Evolutionary conservation across 2,329 filamentous ascomycete species (phyloP), one percentile per base, ranked within the genome.

Genomic region (Ophiostoma piceae): DNA sequence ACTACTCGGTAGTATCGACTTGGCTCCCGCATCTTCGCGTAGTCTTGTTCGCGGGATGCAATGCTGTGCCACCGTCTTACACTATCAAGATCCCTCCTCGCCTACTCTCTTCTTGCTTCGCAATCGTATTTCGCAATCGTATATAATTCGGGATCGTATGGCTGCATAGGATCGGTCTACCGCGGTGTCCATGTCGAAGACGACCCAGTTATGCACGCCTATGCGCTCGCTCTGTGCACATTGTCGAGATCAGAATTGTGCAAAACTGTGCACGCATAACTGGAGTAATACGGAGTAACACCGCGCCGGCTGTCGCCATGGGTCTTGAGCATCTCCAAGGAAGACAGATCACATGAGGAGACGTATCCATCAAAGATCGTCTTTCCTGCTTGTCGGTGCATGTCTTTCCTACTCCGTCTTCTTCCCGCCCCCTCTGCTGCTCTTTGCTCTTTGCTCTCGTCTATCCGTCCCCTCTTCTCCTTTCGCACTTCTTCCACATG

Each of bases 301-400:
- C 22, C 8, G 22, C n/a, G 16, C 51, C 51, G 51, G 51, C n/a
- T 57, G 7, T 57, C 51, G 19, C 43, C 19, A 47, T 57, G 51
- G 22, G 51, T 12, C 51, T 26, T 3, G 9, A 14, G 39, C 11
- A 43, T 47, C 43, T 19, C 19, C 43, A 47, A 47, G 43, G 19
- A n/a, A 47, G 43, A 43, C 12, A 54, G 47, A 57, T 57, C 51
- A 57, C 22, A 57, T 57, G 51, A 57, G 51, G 16, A 47, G 43
- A n/a, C 19, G 7, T 16, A 47, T 19, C 19, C 43, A 47, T 47
- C 41, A 43, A 43, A 43, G 43, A n/a, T 47, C 43, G 43, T 47
- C 43, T 47, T n/a, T 47, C 41, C 43, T 47, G 16, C 43, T 47
- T n/a, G 6, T n/a, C 43, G 16, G 43, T 47, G 11, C 43, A 19